A percentile compares a stretch with the other conserved stretches of the same genome.
phyloP scores from a whole-genome alignment of 169 alveolate species.

The Amoebophrya sp. region DNA sequence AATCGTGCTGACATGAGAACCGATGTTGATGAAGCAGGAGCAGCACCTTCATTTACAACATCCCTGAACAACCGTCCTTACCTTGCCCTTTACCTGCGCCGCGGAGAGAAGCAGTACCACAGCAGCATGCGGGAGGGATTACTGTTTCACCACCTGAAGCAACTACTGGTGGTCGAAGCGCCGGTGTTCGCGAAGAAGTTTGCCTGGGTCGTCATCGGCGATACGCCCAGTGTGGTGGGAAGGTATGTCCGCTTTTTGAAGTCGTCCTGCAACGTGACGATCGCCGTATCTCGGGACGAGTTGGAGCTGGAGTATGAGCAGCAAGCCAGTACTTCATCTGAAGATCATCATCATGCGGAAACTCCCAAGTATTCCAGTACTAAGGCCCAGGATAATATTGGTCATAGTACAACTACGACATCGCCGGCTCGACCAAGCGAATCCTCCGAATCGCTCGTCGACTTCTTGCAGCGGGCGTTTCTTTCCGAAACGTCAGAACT shows the following conservation, averaged over 20 bases:
- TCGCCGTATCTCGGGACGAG: neutral
- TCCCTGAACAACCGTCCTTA: neutral
- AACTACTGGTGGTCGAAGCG: too few relatives aligned
- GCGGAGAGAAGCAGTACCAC: neutral
- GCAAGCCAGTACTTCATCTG: neutral
- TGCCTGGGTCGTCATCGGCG: neutral
- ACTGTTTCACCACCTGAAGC: neutral
- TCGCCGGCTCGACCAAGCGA: neutral
- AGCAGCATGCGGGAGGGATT: neutral
- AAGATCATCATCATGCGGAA: neutral
- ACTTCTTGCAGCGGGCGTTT: too few relatives aligned
- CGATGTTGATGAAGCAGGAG: too few relatives aligned
- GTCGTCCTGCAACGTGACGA: neutral
- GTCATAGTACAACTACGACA: neutral
- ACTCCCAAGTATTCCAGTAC: neutral
- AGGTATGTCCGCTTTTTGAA: neutral
- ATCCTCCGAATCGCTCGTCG: neutral
- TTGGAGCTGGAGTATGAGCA: neutral
- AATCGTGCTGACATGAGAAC: too few relatives aligned
- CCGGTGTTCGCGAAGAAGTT: neutral
- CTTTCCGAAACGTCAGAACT: too few relatives aligned
- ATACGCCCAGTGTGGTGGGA: neutral
- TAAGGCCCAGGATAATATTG: neutral
- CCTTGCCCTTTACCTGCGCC: neutral
- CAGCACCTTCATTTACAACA: too few relatives aligned